phyloP scores from a whole-genome alignment of 768 basidiomycete genomes.

The Lactifluus subvellereus region DNA sequence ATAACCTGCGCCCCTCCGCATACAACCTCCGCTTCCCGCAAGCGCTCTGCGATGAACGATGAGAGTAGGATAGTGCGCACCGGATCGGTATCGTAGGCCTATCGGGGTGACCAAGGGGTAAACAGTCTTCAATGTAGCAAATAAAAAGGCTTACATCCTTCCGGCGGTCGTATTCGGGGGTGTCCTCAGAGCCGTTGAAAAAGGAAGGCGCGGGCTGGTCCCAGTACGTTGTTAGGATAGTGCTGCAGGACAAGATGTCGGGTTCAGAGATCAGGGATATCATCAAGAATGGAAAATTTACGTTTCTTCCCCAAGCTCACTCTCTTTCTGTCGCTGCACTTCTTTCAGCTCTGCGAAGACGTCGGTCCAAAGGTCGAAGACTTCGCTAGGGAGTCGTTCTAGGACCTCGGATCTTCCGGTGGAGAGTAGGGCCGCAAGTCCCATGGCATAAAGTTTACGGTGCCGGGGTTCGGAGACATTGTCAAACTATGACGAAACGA shows the following conservation, averaged over 20 bases:
- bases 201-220: conserved; percentile 56
- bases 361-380: conserved; percentile 84
- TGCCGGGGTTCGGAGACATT: conserved; percentile 82
- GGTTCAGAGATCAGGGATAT: background rate
- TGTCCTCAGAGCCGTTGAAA: conserved; percentile 61
- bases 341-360: conserved; percentile 86
- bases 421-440: conserved; percentile 68
- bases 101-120: background rate
- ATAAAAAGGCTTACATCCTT: conserved; percentile 46
- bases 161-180: conserved; percentile 71
- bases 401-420: conserved; percentile 72
- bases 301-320: conserved; percentile 18
- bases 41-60: conserved; percentile 47
- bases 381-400: conserved; percentile 61
- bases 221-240: conserved; percentile 59
- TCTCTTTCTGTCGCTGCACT: conserved; percentile 35
- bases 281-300: background rate
- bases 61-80: conserved; percentile 64
- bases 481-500: conserved; percentile 61
- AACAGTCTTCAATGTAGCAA: background rate
- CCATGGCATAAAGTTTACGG: conserved; percentile 81
- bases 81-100: conserved; percentile 70
- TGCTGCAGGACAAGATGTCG: conserved; percentile 6
- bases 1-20: conserved; percentile 57
- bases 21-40: conserved; percentile 57